Evolutionary conservation across 495 filamentous ascomycete species (phyloP).

Genomic region (Aspergillus steynii): DNA sequence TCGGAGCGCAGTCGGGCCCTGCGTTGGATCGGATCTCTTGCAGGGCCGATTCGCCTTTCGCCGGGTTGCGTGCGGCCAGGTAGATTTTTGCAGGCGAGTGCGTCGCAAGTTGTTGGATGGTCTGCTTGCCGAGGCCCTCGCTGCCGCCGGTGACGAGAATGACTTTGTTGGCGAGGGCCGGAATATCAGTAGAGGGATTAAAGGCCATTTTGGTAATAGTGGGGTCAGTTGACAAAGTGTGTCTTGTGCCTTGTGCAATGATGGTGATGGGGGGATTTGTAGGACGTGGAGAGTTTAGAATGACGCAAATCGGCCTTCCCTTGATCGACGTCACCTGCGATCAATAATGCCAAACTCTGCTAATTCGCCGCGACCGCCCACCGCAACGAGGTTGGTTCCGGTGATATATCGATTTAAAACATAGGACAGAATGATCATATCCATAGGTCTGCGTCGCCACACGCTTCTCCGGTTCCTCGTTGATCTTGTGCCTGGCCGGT

Average conservation of each 20-base stretch:
- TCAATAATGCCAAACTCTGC: background rate
- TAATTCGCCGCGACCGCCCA: too few species aligned
- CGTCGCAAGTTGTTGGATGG: constrained; percentile 48
- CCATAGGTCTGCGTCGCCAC: too few species aligned
- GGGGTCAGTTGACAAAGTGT: background rate
- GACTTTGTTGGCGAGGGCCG: constrained; percentile 48
- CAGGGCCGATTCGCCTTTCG: constrained; percentile 43
- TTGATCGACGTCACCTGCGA: background rate
- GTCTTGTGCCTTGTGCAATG: background rate
- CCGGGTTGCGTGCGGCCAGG: constrained; percentile 51
- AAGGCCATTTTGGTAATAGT: constrained; percentile 22
- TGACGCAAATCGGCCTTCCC: background rate
- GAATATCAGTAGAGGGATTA: constrained; percentile 38
- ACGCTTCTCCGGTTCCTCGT: background rate
- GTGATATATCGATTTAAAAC: too few species aligned
- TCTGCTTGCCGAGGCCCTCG: constrained; percentile 56
- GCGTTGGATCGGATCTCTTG: constrained; percentile 34
- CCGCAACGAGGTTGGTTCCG: too few species aligned
- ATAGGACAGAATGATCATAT: too few species aligned
- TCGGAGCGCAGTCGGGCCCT: constrained; percentile 17
- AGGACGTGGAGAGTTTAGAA: background rate
- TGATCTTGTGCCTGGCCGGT: too few species aligned
- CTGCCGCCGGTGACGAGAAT: constrained; percentile 58
- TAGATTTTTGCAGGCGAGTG: constrained; percentile 56
- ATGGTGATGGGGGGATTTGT: background rate